phyloP scores from a whole-genome alignment of 129 eudicot genomes.

The Mikania micrantha region DNA sequence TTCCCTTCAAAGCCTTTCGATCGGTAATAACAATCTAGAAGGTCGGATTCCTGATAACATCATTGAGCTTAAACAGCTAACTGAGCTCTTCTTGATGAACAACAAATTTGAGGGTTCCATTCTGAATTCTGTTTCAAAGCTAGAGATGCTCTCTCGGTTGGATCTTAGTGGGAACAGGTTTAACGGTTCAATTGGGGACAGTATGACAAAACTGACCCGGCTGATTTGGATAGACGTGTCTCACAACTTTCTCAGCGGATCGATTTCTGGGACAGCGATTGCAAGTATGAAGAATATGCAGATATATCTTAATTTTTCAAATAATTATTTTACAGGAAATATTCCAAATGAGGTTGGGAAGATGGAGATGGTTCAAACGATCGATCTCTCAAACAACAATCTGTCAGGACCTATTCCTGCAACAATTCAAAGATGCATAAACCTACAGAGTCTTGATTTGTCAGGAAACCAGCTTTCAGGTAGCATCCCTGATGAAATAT shows the following conservation, averaged over 20 bases:
- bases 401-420: conserved; percentile 54
- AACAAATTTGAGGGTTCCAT: conserved; percentile 56
- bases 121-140: conserved; percentile 42
- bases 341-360: conserved; percentile 61
- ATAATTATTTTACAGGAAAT: conserved; percentile 44
- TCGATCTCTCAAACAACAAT: conserved; percentile 73
- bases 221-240: conserved; percentile 58
- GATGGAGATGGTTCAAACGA: conserved; percentile 67
- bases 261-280: conserved; percentile 45
- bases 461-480: conserved; percentile 61
- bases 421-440: conserved; percentile 48
- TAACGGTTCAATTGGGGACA: conserved; percentile 49
- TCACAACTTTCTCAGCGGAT: conserved; percentile 45
- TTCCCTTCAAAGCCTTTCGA: conserved; percentile 45
- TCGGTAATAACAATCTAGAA: conserved; percentile 46
- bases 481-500: conserved; percentile 26
- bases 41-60: conserved; percentile 59
- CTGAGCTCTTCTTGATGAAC: conserved; percentile 37
- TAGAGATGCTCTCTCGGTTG: conserved; percentile 50
- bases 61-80: conserved; percentile 48
- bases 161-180: conserved; percentile 63
- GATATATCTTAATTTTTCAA: conserved; percentile 54
- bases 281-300: conserved; percentile 55
- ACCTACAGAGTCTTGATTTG: conserved; percentile 50
- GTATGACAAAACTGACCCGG: conserved; percentile 35